Evolutionary conservation across 2,329 filamentous ascomycete species (phyloP).

Genomic region (Exophiala mesophila): DNA sequence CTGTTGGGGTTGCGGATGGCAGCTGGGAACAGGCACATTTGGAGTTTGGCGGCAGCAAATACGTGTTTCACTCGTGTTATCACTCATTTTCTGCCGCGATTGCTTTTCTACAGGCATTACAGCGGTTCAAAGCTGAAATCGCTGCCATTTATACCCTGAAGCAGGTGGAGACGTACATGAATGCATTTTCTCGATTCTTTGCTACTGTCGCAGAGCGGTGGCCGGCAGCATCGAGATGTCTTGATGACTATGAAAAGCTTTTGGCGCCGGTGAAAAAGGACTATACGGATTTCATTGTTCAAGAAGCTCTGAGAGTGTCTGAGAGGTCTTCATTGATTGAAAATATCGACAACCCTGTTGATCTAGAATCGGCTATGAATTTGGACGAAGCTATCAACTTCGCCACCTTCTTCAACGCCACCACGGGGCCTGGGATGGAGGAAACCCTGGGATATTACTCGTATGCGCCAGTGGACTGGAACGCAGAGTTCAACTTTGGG

Average conservation of each 20-base stretch:
- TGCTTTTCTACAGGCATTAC: slow-evolving; percentile 6
- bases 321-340: background rate
- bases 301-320: slow-evolving; percentile 1
- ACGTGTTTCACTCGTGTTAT: slow-evolving; percentile 8
- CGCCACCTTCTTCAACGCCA: slow-evolving; percentile 1
- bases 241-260: slow-evolving; percentile 6
- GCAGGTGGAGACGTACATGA: background rate
- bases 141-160: slow-evolving; percentile 1
- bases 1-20: slow-evolving; percentile 1
- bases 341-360: background rate
- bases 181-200: slow-evolving; percentile 5
- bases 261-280: background rate
- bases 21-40: slow-evolving; percentile 2
- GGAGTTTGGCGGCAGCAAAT: slow-evolving; percentile 4
- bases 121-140: background rate
- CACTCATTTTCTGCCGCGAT: slow-evolving; percentile 7
- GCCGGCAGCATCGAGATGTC: slow-evolving; percentile 5
- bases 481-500: slow-evolving; percentile 5
- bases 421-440: background rate
- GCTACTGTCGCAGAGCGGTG: slow-evolving; percentile 1
- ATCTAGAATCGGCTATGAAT: background rate
- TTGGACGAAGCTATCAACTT: slow-evolving; percentile 1
- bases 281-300: background rate
- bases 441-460: background rate
- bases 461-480: slow-evolving; percentile 3